Base-by-base conservation (phyloP, 2,329 filamentous ascomycete genomes). In the Hypoxylon sp. region DNA sequence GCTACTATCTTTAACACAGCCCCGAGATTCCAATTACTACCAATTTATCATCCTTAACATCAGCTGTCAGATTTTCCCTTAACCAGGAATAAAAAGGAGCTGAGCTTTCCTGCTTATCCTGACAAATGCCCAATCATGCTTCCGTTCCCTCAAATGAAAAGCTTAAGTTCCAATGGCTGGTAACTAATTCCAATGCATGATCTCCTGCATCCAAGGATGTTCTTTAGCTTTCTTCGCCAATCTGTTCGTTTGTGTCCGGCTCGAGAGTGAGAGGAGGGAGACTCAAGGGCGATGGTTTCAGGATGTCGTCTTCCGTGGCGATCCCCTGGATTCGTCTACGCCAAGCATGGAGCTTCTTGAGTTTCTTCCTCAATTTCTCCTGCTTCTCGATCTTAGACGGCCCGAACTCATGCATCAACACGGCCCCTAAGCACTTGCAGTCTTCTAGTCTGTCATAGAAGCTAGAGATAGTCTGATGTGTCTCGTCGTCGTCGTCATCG, bases 251-350 rank as follows among this genome's bases (percentile, higher is more conserved):
- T 1, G n/a, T 22, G 6, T 17, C 33, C 11, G 48, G 22, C 17
- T 54, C 35, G 10, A 10, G 9, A 2, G 3, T 42, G 26, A 50
- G 1, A 29, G 46, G 46, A 8, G 46, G 22, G 11, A 14, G 46
- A 50, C 46, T n/a, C 22, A 50, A 24, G 10, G 46, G 46, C 46
- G 46, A 50, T 50, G 22, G 22, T 29, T 17, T 31, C 22, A 50
- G 26, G 13, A 19, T 3, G 17, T 22, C 17, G n/a, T 22, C 39
- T 19, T 44, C 39, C 9, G 11, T 50, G 3, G 46, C 26, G 46
- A 29, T 26, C 10, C 46, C 46, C 26, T 29, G 22, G 2, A 29
- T 17, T 14, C 46, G 46, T 50, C 46, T n/a, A 50, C 46, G 46
- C 46, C 46, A 50, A 50, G 26, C 46, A 10, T 17, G 11, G 14